A percentile compares a stretch with the other conserved stretches of the same genome.
Conservation (phyloP, 2,329 filamentous ascomycete species). For the Aspergillus latus region DNA sequence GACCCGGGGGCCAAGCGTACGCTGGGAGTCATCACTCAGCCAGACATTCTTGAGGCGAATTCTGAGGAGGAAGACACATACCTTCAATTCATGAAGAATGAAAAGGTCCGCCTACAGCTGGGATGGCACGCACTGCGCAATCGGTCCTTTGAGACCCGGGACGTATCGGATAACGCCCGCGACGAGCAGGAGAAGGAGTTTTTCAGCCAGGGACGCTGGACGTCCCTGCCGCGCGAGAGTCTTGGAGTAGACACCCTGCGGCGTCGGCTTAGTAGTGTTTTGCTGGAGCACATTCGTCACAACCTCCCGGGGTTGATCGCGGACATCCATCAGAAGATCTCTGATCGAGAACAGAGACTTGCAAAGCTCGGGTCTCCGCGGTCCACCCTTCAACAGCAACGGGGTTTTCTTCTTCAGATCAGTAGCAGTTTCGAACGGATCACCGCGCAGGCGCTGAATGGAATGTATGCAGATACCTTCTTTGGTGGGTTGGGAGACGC, state of each 20-base stretch:
- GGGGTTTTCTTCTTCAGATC: slow-evolving; percentile 34
- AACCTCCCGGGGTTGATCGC: slow-evolving; percentile 40
- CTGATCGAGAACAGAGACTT: slow-evolving; percentile 32
- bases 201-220: slow-evolving; percentile 33
- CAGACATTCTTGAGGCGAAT: slow-evolving; percentile 38
- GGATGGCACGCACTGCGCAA: slow-evolving; percentile 55
- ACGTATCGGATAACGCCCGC: slow-evolving; percentile 25
- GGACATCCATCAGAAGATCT: slow-evolving; percentile 35
- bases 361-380: slow-evolving; percentile 27
- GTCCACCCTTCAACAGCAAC: slow-evolving; percentile 25
- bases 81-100: slow-evolving; percentile 41
- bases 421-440: slow-evolving; percentile 41
- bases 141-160: slow-evolving; percentile 39
- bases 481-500: slow-evolving; percentile 31
- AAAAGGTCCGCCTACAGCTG: slow-evolving; percentile 43
- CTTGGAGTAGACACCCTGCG: slow-evolving; percentile 40
- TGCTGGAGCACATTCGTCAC: slow-evolving; percentile 30
- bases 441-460: slow-evolving; percentile 41
- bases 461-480: slow-evolving; percentile 43
- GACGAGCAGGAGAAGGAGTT: slow-evolving; percentile 36
- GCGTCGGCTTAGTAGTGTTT: slow-evolving; percentile 38
- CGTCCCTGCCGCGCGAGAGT: slow-evolving; percentile 20
- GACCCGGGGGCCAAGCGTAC: slow-evolving; percentile 35
- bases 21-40: slow-evolving; percentile 51
- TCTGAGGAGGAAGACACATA: slow-evolving; percentile 40